A percentile compares a stretch with the other conserved stretches of the same genome.
Evolutionary conservation across 495 filamentous ascomycete genomes (phyloP).

Genomic region (Oidiodendron maius): DNA sequence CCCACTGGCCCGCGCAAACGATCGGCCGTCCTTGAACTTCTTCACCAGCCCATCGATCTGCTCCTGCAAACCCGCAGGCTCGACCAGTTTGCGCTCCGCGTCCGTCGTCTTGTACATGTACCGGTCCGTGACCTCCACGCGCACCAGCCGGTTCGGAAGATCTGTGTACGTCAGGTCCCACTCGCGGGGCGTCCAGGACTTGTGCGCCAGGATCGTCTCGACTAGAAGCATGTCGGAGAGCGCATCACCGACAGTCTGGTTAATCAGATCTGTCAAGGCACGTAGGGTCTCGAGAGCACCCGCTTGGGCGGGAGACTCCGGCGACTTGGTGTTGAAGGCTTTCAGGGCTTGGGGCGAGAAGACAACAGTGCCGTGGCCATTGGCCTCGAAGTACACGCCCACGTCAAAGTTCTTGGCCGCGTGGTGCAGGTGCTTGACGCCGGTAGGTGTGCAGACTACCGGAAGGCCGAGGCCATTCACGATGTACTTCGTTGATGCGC

Average conservation of each 20-base stretch:
- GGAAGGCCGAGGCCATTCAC: slow-evolving; percentile 81
- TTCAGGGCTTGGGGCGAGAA: slow-evolving; percentile 80
- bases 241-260: slow-evolving; percentile 95
- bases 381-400: slow-evolving; percentile 97
- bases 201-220: slow-evolving; percentile 92
- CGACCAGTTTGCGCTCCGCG: slow-evolving; percentile 81
- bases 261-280: slow-evolving; percentile 83
- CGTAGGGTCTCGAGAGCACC: slow-evolving; percentile 74
- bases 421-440: slow-evolving; percentile 96
- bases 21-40: slow-evolving; percentile 84
- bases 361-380: slow-evolving; percentile 93
- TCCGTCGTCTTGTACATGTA: slow-evolving; percentile 84
- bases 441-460: slow-evolving; percentile 88
- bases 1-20: slow-evolving; percentile 87
- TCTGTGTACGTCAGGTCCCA: slow-evolving; percentile 95
- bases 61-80: slow-evolving; percentile 69
- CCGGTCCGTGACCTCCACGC: slow-evolving; percentile 83
- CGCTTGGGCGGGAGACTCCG: slow-evolving; percentile 87
- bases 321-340: slow-evolving; percentile 67
- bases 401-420: slow-evolving; percentile 86
- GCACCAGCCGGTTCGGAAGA: slow-evolving; percentile 88
- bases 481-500: slow-evolving; percentile 88
- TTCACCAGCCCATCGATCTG: slow-evolving; percentile 82
- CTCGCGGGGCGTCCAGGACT: slow-evolving; percentile 81
- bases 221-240: slow-evolving; percentile 94